Evolutionary conservation across 306 rosid species (phyloP).

Genomic region (Arachis hypogaea): DNA sequence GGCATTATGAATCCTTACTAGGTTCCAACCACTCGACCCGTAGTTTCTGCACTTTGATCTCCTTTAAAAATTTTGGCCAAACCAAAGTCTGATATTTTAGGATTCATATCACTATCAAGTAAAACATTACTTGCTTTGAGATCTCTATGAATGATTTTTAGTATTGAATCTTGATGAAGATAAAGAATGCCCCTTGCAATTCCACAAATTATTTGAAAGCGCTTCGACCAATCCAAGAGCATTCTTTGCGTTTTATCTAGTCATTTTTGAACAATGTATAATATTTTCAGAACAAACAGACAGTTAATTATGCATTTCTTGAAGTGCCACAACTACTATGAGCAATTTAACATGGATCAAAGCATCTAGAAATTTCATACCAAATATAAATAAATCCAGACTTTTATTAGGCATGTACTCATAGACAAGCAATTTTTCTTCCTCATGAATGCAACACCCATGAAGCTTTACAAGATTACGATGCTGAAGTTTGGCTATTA

Average conservation of each 20-base stretch:
- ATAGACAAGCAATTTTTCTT: conserved; percentile 40
- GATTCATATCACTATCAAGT: conserved; percentile 56
- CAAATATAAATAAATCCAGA: conserved; percentile 42
- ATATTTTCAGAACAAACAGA: neutral
- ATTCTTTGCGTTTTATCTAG: conserved; percentile 35
- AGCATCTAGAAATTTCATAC: conserved; percentile 10
- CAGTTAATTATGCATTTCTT: neutral
- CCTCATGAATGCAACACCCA: conserved; percentile 44
- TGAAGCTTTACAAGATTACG: conserved; percentile 47
- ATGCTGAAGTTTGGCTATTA: conserved; percentile 47
- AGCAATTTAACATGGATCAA: neutral
- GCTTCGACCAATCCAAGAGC: conserved; percentile 48
- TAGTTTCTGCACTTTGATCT: conserved; percentile 53
- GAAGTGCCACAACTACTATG: neutral
- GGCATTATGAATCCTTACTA: conserved; percentile 35
- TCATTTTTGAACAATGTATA: neutral
- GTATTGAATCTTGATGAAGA: conserved; percentile 55
- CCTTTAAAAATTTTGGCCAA: conserved; percentile 54
- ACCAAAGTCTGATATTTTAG: conserved; percentile 66
- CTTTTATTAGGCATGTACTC: conserved; percentile 49
- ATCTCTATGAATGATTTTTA: conserved; percentile 57
- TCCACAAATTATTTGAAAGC: conserved; percentile 49
- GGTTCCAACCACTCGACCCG: conserved; percentile 57
- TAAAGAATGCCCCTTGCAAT: conserved; percentile 56
- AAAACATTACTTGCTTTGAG: conserved; percentile 57